Percentiles rank a stretch among this genome's conserved stretches.
Evolutionary conservation across 1,139 yeast genomes (phyloP).

Genomic region (Arxiozyma heterogenica): DNA sequence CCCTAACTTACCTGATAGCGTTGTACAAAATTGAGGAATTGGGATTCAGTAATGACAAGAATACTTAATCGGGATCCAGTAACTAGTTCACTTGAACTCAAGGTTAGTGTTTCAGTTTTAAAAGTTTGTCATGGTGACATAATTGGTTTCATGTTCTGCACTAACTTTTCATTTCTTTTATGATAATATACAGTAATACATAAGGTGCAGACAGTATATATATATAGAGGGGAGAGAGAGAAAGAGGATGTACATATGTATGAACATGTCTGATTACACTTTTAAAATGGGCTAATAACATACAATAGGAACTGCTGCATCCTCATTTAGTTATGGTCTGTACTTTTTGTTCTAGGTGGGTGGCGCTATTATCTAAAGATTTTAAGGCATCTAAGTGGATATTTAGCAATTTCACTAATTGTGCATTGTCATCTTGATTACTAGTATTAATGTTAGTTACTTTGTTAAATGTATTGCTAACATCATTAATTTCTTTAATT

Average conservation of each 20-base stretch:
- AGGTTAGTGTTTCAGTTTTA: too few relatives aligned
- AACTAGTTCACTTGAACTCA: neutral
- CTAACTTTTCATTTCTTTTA: neutral
- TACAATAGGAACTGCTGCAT: neutral
- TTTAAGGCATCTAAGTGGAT: slow-evolving; percentile 83
- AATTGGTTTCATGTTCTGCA: neutral
- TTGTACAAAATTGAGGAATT: too few relatives aligned
- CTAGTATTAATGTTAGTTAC: slow-evolving; percentile 38
- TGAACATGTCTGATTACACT: neutral
- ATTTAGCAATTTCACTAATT: slow-evolving; percentile 74
- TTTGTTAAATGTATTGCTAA: slow-evolving; percentile 73
- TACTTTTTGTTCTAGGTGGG: slow-evolving; percentile 57
- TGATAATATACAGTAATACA: neutral
- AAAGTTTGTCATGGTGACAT: neutral
- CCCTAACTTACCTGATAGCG: neutral
- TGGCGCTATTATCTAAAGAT: slow-evolving; percentile 73
- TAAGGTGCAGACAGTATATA: too few relatives aligned
- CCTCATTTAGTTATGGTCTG: slow-evolving; percentile 6
- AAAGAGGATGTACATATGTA: too few relatives aligned
- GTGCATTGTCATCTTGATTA: slow-evolving; percentile 32
- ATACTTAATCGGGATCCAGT: neutral
- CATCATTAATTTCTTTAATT: slow-evolving; percentile 77
- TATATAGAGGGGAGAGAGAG: too few relatives aligned
- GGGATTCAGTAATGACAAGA: neutral
- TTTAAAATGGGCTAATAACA: neutral